Conservation (phyloP, 345 rosid genomes). For the Corymbia maculata region DNA sequence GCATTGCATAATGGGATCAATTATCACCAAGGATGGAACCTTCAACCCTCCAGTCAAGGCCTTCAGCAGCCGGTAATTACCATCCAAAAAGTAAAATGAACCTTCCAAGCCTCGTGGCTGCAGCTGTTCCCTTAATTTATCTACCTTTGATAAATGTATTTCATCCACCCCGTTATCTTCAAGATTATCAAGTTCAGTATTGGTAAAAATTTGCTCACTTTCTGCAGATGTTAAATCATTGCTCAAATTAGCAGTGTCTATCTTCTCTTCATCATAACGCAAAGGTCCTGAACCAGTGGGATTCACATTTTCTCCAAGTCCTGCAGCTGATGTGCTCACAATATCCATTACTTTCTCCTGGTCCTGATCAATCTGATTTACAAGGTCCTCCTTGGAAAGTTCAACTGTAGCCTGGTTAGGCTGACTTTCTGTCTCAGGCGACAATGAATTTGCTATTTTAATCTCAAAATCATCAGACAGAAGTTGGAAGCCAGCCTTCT, state of each 20-base stretch:
- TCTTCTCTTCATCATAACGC: constrained; percentile 16
- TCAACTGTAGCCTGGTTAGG: constrained; percentile 20
- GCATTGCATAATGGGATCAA: constrained; percentile 55
- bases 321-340: constrained; percentile 10
- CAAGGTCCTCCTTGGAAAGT: constrained; percentile 22
- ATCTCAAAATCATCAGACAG: constrained; percentile 63
- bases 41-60: constrained; percentile 58
- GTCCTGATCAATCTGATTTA: constrained; percentile 1
- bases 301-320: constrained; percentile 15
- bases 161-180: constrained; percentile 16
- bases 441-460: constrained; percentile 25
- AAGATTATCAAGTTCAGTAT: constrained; percentile 6
- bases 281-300: constrained; percentile 16
- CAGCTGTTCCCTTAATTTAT: constrained; percentile 22
- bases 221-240: constrained; percentile 14
- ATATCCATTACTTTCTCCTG: constrained; percentile 13
- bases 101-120: constrained; percentile 35
- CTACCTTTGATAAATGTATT: constrained; percentile 9
- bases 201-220: constrained; percentile 14
- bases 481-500: constrained; percentile 79
- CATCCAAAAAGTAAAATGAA: constrained; percentile 73
- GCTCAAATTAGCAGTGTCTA: constrained; percentile 9
- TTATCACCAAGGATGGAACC: constrained; percentile 67
- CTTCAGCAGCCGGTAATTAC: constrained; percentile 48
- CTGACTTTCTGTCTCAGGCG: constrained; percentile 27